Conservation (phyloP, 169 alveolate genomes). For the Ichthyophthirius multifiliis region DNA sequence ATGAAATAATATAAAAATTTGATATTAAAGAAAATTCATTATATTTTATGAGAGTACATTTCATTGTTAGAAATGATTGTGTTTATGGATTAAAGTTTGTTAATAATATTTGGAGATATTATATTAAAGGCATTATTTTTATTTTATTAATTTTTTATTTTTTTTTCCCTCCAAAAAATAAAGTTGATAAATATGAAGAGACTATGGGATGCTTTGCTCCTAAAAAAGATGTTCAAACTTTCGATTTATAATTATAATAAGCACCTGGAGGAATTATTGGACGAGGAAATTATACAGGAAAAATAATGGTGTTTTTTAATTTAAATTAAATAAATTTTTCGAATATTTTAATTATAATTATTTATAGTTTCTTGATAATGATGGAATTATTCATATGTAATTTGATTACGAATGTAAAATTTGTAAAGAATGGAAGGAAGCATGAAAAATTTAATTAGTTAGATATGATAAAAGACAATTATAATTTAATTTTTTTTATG, state of each 20-base stretch:
- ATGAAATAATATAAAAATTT: neutral
- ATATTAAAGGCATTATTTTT: neutral
- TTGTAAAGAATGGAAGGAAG: slow-evolving; percentile 63
- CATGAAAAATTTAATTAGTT: too few relatives aligned
- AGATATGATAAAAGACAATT: too few relatives aligned
- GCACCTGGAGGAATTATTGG: neutral
- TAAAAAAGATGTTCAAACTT: neutral
- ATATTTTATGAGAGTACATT: neutral
- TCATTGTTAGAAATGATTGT: neutral
- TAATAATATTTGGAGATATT: neutral
- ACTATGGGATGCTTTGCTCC: slow-evolving; percentile 2
- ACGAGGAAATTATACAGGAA: neutral
- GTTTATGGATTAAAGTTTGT: neutral
- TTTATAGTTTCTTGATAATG: neutral
- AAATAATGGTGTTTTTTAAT: neutral
- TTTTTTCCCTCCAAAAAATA: too few relatives aligned
- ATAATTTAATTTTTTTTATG: too few relatives aligned
- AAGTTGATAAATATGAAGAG: slow-evolving; percentile 6
- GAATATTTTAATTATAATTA: neutral
- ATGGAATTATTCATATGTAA: neutral
- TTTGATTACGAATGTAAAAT: neutral
- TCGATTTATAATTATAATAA: neutral
- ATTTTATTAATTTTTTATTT: too few relatives aligned
- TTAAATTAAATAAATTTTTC: neutral
- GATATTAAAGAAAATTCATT: neutral